Conservation (phyloP, 2,329 filamentous ascomycete genomes). For the Bipolaris cookei region DNA sequence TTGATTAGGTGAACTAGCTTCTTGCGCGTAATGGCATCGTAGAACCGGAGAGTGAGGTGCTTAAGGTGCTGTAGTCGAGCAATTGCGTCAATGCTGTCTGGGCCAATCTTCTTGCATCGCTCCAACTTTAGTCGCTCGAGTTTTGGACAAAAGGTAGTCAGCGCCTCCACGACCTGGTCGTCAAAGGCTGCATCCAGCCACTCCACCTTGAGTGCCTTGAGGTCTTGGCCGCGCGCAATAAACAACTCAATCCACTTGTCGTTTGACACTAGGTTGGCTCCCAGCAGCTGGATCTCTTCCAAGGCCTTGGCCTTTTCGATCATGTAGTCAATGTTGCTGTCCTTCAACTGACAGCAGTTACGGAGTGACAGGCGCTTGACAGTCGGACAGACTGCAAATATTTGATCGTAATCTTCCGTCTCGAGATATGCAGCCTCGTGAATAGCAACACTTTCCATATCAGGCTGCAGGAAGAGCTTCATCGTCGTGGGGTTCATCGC, state of each 20-base stretch:
- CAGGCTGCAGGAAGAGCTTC: slow-evolving; percentile 59
- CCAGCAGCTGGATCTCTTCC: slow-evolving; percentile 78
- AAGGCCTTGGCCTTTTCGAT: slow-evolving; percentile 72
- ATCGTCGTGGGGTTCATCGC: slow-evolving; percentile 61
- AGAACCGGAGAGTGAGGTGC: slow-evolving; percentile 76
- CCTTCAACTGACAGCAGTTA: slow-evolving; percentile 91
- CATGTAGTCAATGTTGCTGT: slow-evolving; percentile 81
- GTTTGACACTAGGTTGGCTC: slow-evolving; percentile 82
- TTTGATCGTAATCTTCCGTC: slow-evolving; percentile 76
- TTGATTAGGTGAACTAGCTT: slow-evolving; percentile 67
- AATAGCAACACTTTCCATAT: slow-evolving; percentile 63
- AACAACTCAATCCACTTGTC: slow-evolving; percentile 76
- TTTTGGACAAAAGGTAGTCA: slow-evolving; percentile 69
- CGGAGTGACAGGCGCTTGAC: slow-evolving; percentile 76
- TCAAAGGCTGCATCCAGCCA: slow-evolving; percentile 84
- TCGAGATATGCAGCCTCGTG: slow-evolving; percentile 71
- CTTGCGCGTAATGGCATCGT: slow-evolving; percentile 62
- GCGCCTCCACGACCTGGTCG: slow-evolving; percentile 68
- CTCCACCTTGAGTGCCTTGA: slow-evolving; percentile 77
- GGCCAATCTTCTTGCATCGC: slow-evolving; percentile 76
- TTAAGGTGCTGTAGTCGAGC: slow-evolving; percentile 67
- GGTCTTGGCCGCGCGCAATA: slow-evolving; percentile 65
- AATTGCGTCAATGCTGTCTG: slow-evolving; percentile 69
- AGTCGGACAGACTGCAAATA: slow-evolving; percentile 76
- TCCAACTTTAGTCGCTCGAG: slow-evolving; percentile 79